A percentile compares a stretch with the other conserved stretches of the same genome.
Conservation (phyloP, 768 basidiomycete genomes). For the Mycena venus region DNA sequence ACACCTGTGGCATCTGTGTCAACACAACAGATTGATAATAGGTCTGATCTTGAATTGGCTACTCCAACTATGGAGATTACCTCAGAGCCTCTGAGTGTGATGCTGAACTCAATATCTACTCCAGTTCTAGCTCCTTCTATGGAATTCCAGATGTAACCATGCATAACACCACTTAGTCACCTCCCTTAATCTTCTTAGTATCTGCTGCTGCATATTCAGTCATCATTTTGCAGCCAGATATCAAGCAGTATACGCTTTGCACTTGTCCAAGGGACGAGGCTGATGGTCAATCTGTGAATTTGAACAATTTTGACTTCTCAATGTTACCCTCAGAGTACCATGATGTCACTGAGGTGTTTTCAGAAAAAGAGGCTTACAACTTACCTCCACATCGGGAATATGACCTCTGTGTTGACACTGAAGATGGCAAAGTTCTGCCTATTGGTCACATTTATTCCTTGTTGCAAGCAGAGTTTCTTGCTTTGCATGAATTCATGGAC, state of each 20-base stretch:
- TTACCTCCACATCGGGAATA: too few species aligned
- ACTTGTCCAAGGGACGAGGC: neutral
- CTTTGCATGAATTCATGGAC: too few species aligned
- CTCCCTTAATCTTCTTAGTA: neutral
- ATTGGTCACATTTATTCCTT: neutral
- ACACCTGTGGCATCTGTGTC: neutral
- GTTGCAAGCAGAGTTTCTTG: neutral
- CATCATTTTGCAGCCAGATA: neutral
- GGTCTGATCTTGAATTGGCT: too few species aligned
- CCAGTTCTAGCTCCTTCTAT: neutral
- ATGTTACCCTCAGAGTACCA: neutral
- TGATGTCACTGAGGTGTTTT: constrained; percentile 3
- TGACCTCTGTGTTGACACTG: too few species aligned
- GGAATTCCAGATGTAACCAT: neutral
- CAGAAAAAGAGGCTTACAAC: too few species aligned
- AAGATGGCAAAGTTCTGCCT: too few species aligned
- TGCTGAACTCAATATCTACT: neutral
- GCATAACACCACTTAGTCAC: neutral
- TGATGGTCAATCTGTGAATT: neutral
- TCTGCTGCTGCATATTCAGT: too few species aligned
- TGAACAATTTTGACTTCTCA: neutral
- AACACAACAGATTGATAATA: neutral
- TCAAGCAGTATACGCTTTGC: neutral
- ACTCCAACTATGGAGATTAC: too few species aligned
- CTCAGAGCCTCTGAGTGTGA: neutral